These are phyloP conservation scores for Flaveria sonorensis DNA, from an alignment of 129 eudicot species.

Conservation along the genomic window DNA sequence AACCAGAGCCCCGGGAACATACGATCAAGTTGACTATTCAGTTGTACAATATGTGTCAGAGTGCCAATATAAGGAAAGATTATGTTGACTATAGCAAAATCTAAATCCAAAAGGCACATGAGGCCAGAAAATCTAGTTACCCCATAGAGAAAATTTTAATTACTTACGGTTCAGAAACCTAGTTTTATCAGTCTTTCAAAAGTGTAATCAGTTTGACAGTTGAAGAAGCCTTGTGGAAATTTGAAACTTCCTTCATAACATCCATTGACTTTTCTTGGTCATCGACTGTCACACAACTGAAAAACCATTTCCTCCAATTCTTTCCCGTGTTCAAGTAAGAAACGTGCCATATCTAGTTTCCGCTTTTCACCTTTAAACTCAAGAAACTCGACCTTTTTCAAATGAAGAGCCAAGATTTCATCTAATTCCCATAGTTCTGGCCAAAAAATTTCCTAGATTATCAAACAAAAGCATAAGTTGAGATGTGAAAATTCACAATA, in stretches of 20 bases:
- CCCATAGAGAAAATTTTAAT: background rate
- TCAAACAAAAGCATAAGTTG: background rate
- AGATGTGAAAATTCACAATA: background rate
- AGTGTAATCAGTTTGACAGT: no score
- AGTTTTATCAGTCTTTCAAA: no score
- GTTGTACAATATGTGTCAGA: no score
- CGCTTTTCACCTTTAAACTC: conserved; percentile 19
- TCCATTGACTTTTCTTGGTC: background rate
- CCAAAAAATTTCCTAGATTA: conserved; percentile 1
- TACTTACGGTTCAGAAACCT: no score
- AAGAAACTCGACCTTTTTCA: conserved; percentile 27
- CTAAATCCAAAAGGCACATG: background rate
- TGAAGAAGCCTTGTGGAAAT: no score
- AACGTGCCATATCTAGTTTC: conserved; percentile 16
- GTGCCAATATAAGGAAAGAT: background rate
- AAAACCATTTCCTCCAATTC: conserved; percentile 32
- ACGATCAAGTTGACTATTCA: background rate
- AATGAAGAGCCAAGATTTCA: conserved; percentile 14
- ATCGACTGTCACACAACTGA: conserved; percentile 3
- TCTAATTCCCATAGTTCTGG: conserved; percentile 4
- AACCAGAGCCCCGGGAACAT: no score
- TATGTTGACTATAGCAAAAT: background rate
- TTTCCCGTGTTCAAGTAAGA: conserved; percentile 11
- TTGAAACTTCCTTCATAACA: no score
- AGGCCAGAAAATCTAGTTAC: background rate